Conservation (phyloP, 768 basidiomycete species). For the Mycena vitilis region DNA sequence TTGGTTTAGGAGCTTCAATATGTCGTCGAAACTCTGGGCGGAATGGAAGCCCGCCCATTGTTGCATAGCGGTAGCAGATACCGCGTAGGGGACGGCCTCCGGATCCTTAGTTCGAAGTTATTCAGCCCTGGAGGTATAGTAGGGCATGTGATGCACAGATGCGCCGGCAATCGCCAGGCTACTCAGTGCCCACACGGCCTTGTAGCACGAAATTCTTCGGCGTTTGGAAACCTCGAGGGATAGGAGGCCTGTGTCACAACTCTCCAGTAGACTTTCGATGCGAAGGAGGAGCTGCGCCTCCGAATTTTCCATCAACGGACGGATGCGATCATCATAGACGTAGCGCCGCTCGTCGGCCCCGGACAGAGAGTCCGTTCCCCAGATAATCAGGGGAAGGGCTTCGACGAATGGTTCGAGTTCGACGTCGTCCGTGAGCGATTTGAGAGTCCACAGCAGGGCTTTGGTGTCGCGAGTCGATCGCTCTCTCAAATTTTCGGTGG, state of each 20-base stretch:
- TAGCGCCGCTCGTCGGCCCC: not conserved
- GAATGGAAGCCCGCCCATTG: not conserved
- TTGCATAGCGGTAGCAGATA: not conserved
- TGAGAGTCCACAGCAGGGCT: not conserved
- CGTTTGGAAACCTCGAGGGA: not conserved
- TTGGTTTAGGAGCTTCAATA: not conserved
- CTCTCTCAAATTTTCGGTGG: too few species aligned
- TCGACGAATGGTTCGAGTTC: slow-evolving; percentile 2
- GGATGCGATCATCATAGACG: slow-evolving; percentile 3
- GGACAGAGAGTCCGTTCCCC: not conserved
- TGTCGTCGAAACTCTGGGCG: not conserved
- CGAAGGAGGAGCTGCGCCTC: not conserved
- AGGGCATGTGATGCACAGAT: not conserved
- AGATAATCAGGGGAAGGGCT: not conserved
- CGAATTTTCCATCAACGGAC: not conserved
- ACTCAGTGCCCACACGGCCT: slow-evolving; percentile 3
- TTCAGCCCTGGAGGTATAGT: not conserved
- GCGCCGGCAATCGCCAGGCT: not conserved
- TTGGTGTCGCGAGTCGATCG: too few species aligned
- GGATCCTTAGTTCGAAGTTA: too few species aligned
- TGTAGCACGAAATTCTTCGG: not conserved
- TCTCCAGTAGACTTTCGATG: not conserved
- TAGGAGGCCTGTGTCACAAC: not conserved
- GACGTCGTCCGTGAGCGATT: not conserved
- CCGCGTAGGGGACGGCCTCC: not conserved